Conservation (phyloP, 805 yeast genomes). For the Candida parachauliodes region DNA sequence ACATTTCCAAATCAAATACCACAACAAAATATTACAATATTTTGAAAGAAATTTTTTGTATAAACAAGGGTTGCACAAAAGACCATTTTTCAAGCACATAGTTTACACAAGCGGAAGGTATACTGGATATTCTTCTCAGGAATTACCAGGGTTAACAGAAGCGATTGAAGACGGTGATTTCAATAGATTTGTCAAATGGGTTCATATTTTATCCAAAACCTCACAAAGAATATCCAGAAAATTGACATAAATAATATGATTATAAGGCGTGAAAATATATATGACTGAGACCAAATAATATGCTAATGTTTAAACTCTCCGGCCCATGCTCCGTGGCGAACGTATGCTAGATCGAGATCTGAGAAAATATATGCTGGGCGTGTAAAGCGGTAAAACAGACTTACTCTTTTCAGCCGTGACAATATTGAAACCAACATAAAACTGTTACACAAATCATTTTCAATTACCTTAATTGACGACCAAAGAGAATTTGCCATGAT, state of each 20-base stretch:
- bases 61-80: conserved; percentile 41
- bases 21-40: conserved; percentile 37
- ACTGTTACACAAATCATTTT: no score
- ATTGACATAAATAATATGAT: neutral
- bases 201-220: conserved; percentile 40
- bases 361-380: no score
- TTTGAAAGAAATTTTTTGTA: conserved; percentile 54
- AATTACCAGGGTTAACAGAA: conserved; percentile 59
- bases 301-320: no score
- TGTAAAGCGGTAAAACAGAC: no score
- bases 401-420: neutral
- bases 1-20: conserved; percentile 25
- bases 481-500: neutral
- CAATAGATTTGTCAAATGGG: conserved; percentile 41
- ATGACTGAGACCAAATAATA: no score
- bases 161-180: conserved; percentile 47
- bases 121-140: conserved; percentile 48
- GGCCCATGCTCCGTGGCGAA: no score
- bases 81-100: conserved; percentile 63
- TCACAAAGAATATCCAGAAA: conserved; percentile 24
- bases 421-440: neutral
- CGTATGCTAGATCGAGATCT: no score
- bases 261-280: neutral
- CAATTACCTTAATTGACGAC: neutral
- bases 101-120: conserved; percentile 56